These are phyloP conservation scores for Physcomitrellopsis africana DNA, from an alignment of 225 moss, liverwort and hornwort genomes.

Conservation along the genomic window DNA sequence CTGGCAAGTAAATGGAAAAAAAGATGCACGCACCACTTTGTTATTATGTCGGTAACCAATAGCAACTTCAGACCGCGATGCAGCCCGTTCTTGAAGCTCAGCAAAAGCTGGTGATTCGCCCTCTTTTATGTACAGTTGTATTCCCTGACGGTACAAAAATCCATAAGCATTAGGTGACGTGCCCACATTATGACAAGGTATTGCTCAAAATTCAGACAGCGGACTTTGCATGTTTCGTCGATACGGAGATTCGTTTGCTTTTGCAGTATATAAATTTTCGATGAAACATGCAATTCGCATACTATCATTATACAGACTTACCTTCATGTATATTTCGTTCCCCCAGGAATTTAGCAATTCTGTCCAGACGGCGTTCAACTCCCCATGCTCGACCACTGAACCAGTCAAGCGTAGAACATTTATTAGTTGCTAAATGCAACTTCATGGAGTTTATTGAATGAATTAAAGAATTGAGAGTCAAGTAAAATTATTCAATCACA, in stretches of 20 bases:
- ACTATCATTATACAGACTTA: conserved; percentile 22
- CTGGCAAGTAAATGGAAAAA: not conserved
- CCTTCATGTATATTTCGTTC: conserved; percentile 78
- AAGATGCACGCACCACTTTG: conserved; percentile 50
- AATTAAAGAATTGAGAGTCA: conserved; percentile 1
- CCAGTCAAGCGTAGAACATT: conserved; percentile 15
- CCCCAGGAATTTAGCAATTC: conserved; percentile 76
- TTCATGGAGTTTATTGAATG: conserved; percentile 6
- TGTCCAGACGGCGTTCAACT: conserved; percentile 70
- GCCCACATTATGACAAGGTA: not conserved
- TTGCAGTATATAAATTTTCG: not conserved
- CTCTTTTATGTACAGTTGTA: conserved; percentile 52
- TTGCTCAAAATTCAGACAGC: not conserved
- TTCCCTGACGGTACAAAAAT: conserved; percentile 43
- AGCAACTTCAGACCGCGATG: conserved; percentile 54
- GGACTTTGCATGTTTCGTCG: conserved; percentile 14
- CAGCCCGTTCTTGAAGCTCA: conserved; percentile 68
- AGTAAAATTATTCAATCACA: not conserved
- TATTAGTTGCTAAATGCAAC: conserved; percentile 5
- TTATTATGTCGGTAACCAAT: conserved; percentile 62
- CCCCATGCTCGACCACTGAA: conserved; percentile 69
- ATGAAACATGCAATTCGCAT: not conserved
- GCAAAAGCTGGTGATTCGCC: conserved; percentile 58
- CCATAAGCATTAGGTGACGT: conserved; percentile 14
- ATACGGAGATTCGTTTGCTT: conserved; percentile 7